Base-by-base conservation (phyloP, 1,284 basidiomycete species). In the Hemileia vastatrix region DNA sequence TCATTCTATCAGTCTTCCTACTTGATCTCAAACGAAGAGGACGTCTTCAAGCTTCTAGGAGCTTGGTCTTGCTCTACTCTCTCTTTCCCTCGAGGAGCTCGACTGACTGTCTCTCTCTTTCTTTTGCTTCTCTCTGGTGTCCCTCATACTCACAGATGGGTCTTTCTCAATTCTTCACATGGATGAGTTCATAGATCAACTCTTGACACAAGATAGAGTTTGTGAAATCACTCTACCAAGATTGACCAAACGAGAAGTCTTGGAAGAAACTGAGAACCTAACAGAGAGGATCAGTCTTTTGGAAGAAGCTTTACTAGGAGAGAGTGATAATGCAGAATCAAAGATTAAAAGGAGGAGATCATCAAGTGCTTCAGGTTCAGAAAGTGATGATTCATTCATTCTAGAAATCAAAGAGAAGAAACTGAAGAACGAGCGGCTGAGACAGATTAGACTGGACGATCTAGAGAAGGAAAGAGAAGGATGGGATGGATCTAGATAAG, bases 141-240 rank as follows among this genome's bases (percentile, higher is more conserved):
- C 27, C 27, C 27, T 27, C 27, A 27, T 89, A 49, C 82, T 86
- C 66, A 87, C 86, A 80, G 80, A 92, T 90, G 74, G 65, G 85
- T 78, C 61, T 11, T 64, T 49, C n/a, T 53, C 81, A 0, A 77
- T 99, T 49, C 86, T 87, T 15, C 87, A 84, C 69, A 90, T 98
- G 76, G 95, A 98, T 77, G 89, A 94, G 74, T 97, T 91, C 73
- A 81, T 93, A 57, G 86, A 97, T 77, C 80, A 84, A 55, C 81
- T 98, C 4, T 78, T 98, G 23, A 84, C 81, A 1, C 85, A 95
- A 74, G 93, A 97, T 66, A 83, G 93, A 65, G 93, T 93, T 1
- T 98, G 93, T 76, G 94, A 98, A 77, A 88, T 92, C 69, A 97
- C 97, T 69, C 79, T 99, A 54, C 95, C 95, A 4, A 84, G 95